Base-by-base conservation (phyloP, 2,329 filamentous ascomycete species). In the Phialemoniopsis sp. region DNA sequence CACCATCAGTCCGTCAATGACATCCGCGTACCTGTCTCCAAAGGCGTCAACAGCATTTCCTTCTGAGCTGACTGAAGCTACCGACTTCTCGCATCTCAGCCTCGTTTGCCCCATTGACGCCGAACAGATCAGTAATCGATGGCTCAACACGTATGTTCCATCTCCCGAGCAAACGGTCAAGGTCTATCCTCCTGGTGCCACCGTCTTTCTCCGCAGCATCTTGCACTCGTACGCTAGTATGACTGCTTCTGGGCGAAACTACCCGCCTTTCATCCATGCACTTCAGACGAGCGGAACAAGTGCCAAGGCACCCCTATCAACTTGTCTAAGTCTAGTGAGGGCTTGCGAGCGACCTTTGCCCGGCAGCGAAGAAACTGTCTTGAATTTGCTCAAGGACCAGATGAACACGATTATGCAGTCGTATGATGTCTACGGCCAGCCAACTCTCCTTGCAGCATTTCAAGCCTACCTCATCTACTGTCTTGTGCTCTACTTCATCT, bases 61-160 rank as follows among this genome's bases (percentile, higher is more conserved):
- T 42, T 40, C 14, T 43, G 36, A 15, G 16, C 34, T 66, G 62
- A 40, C 45, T 29, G 3, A 65, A 64, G 44, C 47, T 49, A 19
- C 46, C 12, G 40, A 61, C 3, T 26, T 26, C 10, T 26, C 21
- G 6, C 21, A 6, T 26, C 56, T 29, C 35, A 38, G 64, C 12
- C 57, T 76, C 7, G 41, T 63, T 1, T 72, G 68, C 40, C 64
- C 67, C 3, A 70, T 74, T 44, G 61, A 72, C 34, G 63, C 60
- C 1, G 63, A 70, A 17, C 62, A 63, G 13, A 72, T 74, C 36
- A 61, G 58, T 12, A 71, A 68, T 31, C 68, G 70, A 10, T 76
- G 70, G 71, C 51, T 75, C 18, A 63, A 70, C 26, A 52, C 63
- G 2, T 73, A 65, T 29, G 63, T 74, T 5, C 69, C 70, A 1